These are phyloP conservation scores for Aspergillus tanneri DNA, from an alignment of 2,329 filamentous ascomycete genomes.

Conservation along the genomic window DNA sequence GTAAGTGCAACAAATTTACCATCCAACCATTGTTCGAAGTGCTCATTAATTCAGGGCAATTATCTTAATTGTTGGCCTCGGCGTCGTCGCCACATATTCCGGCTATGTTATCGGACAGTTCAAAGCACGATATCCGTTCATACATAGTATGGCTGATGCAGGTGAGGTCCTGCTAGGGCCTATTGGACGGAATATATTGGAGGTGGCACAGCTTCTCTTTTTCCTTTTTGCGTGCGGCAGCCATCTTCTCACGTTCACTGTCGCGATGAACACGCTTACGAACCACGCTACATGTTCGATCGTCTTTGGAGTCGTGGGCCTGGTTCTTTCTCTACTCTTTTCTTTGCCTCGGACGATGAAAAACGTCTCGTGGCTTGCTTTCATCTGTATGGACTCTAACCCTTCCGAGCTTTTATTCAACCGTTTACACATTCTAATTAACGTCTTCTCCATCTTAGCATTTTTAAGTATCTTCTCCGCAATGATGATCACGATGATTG, in stretches of 20 bases:
- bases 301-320: conserved; percentile 56
- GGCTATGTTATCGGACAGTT: conserved; percentile 59
- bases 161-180: conserved; percentile 60
- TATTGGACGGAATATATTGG: conserved; percentile 60
- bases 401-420: neutral
- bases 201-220: conserved; percentile 59
- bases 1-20: conserved; percentile 23
- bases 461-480: conserved; percentile 62
- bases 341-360: conserved; percentile 61
- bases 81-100: conserved; percentile 56
- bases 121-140: conserved; percentile 54
- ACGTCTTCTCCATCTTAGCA: conserved; percentile 25
- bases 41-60: conserved; percentile 5
- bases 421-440: neutral
- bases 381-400: conserved; percentile 41
- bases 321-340: conserved; percentile 56
- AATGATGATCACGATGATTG: conserved; percentile 64
- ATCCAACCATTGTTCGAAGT: neutral
- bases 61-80: conserved; percentile 52
- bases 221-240: conserved; percentile 66
- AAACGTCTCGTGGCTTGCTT: conserved; percentile 59
- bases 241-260: conserved; percentile 65
- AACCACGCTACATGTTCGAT: conserved; percentile 60
- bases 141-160: conserved; percentile 65
- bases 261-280: conserved; percentile 63